A percentile compares a stretch with the other conserved stretches of the same genome.
Conservation (phyloP, 192 early-diverging fungal genomes). For the Jimgerdemannia flammicorona region DNA sequence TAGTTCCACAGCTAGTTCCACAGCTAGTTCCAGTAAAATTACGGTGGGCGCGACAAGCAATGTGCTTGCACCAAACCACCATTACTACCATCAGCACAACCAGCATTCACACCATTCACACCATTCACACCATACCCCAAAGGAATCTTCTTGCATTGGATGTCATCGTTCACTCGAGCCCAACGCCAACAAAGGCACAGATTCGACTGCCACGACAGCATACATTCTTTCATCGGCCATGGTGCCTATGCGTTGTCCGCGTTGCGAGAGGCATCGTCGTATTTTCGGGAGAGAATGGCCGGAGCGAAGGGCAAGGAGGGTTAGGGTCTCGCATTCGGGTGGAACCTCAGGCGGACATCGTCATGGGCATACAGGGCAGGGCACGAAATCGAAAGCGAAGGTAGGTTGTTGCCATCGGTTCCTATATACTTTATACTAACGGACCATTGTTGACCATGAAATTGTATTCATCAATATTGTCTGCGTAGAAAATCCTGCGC, state of each 20-base stretch:
- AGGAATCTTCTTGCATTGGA: background rate
- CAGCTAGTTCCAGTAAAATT: no score
- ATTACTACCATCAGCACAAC: background rate
- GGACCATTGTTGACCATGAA: background rate
- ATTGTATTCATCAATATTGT: background rate
- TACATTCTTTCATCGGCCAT: background rate
- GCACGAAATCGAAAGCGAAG: background rate
- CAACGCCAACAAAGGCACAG: background rate
- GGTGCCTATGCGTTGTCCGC: background rate
- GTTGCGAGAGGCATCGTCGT: background rate
- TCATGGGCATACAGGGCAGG: background rate
- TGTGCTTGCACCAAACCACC: background rate
- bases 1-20: no score
- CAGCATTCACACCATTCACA: background rate
- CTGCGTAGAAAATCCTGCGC: background rate
- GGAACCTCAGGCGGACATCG: background rate
- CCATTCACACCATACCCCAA: background rate
- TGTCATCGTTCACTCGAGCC: background rate
- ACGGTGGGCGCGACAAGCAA: background rate
- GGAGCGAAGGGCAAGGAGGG: background rate
- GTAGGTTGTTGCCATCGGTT: background rate
- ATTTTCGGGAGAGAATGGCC: background rate
- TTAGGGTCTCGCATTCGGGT: background rate
- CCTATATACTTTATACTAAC: background rate
- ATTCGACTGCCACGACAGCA: background rate